Evolutionary conservation across 192 early-diverging fungal genomes (phyloP), one percentile per base, ranked within the genome.

Genomic region (Entrophospora sp.): DNA sequence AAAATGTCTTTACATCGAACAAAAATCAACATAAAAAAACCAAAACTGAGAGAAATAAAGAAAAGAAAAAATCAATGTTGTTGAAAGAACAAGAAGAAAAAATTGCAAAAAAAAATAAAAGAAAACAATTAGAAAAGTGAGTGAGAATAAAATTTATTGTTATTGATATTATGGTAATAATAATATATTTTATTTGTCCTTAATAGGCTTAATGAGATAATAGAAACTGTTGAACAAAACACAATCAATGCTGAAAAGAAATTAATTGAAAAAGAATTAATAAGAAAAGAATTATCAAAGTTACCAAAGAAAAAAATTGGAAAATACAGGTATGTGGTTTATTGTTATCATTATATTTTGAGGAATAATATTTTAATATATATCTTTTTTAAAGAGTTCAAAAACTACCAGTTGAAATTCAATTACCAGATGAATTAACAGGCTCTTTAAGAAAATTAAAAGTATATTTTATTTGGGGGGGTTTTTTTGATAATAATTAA

Each of bases 141-240:
- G n/a, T n/a, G n/a, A n/a, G n/a, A n/a, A n/a, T n/a, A n/a, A n/a
- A n/a, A n/a, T n/a, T n/a, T n/a, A n/a, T n/a, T n/a, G n/a, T n/a
- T 57, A 28, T 8, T 2, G 57, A 25, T 27, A 20, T n/a, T 64
- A 66, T 13, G 61, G 52, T 44, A 58, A 69, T 22, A 46, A 44
- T 16, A 66, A 73, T 10, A 48, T 65, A 14, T 14, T 43, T 8
- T 20, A 24, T 4, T 38, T 24, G 12, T 30, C 2, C 12, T 86
- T 12, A 75, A 72, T 32, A 70, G 71, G 22, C 59, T 84, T 25
- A 74, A 74, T 27, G 71, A 75, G n/a, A 76, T 87, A 35, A 73
- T 79, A 35, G 61, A 73, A 44, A 57, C 60, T 4, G 72, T 83
- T 2, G 76, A 82, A 43, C 48, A 70, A 35, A 69, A 70, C 31